Conservation (phyloP, 2,329 filamentous ascomycete species). For the Aspergillus hiratsukae region DNA sequence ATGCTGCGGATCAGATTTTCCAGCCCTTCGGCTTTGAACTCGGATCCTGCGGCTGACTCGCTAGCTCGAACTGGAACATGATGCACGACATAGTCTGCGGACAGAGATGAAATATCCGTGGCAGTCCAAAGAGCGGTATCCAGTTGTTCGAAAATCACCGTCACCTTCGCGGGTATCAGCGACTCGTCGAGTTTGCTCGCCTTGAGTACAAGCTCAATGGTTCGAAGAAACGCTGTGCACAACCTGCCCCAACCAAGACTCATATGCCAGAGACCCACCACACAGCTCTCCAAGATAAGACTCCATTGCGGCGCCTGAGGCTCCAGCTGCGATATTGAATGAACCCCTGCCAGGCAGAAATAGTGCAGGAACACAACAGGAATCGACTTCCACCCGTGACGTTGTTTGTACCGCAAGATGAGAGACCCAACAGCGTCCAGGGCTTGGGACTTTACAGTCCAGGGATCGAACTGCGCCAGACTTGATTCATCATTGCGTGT, state of each 20-base stretch:
- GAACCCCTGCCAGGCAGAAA: slow-evolving; percentile 19
- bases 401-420: slow-evolving; percentile 16
- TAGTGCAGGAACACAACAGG: slow-evolving; percentile 24
- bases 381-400: slow-evolving; percentile 20
- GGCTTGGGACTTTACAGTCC: slow-evolving; percentile 7
- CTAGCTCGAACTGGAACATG: slow-evolving; percentile 4
- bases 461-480: slow-evolving; percentile 4
- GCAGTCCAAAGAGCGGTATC: slow-evolving; percentile 15
- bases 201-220: slow-evolving; percentile 17
- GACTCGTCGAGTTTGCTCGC: slow-evolving; percentile 7
- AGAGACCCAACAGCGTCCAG: slow-evolving; percentile 17
- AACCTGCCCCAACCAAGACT: slow-evolving; percentile 22
- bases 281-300: slow-evolving; percentile 18
- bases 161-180: slow-evolving; percentile 13
- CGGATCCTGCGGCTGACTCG: not conserved
- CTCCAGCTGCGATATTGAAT: slow-evolving; percentile 13
- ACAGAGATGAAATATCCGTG: slow-evolving; percentile 14
- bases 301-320: slow-evolving; percentile 15
- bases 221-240: slow-evolving; percentile 21
- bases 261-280: slow-evolving; percentile 22
- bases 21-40: slow-evolving; percentile 4
- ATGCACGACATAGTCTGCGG: slow-evolving; percentile 20
- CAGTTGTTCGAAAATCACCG: slow-evolving; percentile 14
- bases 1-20: slow-evolving; percentile 8
- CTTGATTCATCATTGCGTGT: not conserved